These are phyloP conservation scores for Phytophthora quininea DNA, from an alignment of 352 stramenopile genomes.

Conservation along the genomic window DNA sequence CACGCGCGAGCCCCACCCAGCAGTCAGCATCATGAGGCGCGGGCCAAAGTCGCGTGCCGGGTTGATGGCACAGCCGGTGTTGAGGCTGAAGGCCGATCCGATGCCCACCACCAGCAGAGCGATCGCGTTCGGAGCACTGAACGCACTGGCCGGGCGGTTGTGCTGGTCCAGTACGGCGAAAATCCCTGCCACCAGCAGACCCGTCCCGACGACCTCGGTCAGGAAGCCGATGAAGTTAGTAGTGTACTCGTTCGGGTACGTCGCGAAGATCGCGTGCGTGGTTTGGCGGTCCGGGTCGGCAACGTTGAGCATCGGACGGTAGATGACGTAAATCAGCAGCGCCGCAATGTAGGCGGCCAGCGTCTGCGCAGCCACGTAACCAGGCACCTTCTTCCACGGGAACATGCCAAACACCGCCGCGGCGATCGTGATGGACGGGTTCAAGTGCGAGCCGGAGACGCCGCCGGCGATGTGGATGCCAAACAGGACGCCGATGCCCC, in stretches of 20 bases:
- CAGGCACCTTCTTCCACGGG: slow-evolving; percentile 57
- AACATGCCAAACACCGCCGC: slow-evolving; percentile 38
- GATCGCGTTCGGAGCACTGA: slow-evolving; percentile 39
- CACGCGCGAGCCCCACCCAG: slow-evolving; percentile 51
- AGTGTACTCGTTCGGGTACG: slow-evolving; percentile 52
- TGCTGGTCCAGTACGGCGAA: slow-evolving; percentile 54
- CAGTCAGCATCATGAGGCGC: slow-evolving; percentile 45
- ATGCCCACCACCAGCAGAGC: slow-evolving; percentile 60
- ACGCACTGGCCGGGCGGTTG: slow-evolving; percentile 48
- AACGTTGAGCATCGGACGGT: slow-evolving; percentile 49
- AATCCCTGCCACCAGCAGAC: slow-evolving; percentile 52
- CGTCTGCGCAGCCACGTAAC: slow-evolving; percentile 50
- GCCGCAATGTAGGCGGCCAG: slow-evolving; percentile 53
- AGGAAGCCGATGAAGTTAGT: slow-evolving; percentile 47
- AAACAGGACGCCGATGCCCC: slow-evolving; percentile 55
- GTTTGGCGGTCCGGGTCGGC: slow-evolving; percentile 49
- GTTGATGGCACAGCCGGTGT: slow-evolving; percentile 64
- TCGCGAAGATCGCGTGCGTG: slow-evolving; percentile 53
- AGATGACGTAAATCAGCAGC: slow-evolving; percentile 55
- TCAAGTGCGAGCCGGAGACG: slow-evolving; percentile 51
- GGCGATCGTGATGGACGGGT: slow-evolving; percentile 45
- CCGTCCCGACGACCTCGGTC: slow-evolving; percentile 55
- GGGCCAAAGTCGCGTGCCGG: slow-evolving; percentile 64
- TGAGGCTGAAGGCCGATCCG: slow-evolving; percentile 64
- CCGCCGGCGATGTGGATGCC: slow-evolving; percentile 50